Evolutionary conservation across 176 grass and related monocot species (phyloP).

Genomic region (Areca catechu): DNA sequence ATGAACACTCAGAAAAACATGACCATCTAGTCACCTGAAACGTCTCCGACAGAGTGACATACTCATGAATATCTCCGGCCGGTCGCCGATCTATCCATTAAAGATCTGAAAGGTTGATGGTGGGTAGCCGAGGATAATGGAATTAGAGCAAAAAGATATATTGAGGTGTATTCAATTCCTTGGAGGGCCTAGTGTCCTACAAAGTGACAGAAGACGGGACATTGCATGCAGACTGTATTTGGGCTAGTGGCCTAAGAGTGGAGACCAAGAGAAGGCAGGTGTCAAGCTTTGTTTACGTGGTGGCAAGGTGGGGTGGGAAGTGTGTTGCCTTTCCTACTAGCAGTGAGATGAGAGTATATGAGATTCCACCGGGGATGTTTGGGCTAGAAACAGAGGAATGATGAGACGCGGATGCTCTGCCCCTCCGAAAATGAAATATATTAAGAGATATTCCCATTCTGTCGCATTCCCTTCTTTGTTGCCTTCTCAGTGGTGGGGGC

Average conservation of each 20-base stretch:
- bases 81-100: background rate
- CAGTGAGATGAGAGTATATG: background rate
- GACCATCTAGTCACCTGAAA: too few relatives aligned
- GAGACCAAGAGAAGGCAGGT: background rate
- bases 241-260: background rate
- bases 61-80: too few relatives aligned
- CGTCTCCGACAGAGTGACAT: too few relatives aligned
- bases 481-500: too few relatives aligned
- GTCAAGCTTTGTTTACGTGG: background rate
- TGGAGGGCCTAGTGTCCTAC: background rate
- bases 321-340: background rate
- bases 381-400: background rate
- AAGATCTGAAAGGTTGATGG: background rate
- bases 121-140: background rate
- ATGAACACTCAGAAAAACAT: too few relatives aligned
- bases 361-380: background rate
- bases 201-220: background rate
- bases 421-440: background rate
- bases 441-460: background rate
- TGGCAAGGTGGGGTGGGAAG: background rate
- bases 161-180: background rate
- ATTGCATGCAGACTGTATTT: background rate
- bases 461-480: background rate
- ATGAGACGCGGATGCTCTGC: background rate
- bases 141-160: background rate